Base-by-base conservation (phyloP, 257 asterid genomes). In the Agastache rugosa region DNA sequence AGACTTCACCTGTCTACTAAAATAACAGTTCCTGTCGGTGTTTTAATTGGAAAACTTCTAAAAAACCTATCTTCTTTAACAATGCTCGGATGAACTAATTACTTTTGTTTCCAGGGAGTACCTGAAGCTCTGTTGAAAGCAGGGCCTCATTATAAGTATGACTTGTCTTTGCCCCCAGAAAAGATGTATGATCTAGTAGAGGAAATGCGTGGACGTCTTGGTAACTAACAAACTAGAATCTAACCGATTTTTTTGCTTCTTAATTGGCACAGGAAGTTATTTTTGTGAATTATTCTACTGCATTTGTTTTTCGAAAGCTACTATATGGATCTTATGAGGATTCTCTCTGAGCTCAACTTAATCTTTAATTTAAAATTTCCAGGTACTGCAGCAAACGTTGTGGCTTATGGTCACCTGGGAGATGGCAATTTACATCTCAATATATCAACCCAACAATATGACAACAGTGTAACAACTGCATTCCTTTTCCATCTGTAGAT, bases 101-200 rank as follows among this genome's bases (percentile, higher is more conserved):
- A 75, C 60, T 56, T 53, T 75, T 74, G 79, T 42, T 58, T 72
- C 65, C 85, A 94, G 97, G 99, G 99, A 70, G 45, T 94, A 75
- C 84, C 99, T 63, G 99, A 94, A 88, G 99, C 99, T 75, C 77
- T 94, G 81, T 83, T 90, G 97, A 94, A 90, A 85, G 97, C 93
- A 12, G 99, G 99, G 67, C 97, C 95, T 41, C 92, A 84, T 19
- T 94, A 87, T 85, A 94, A 94, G 81, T 94, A 94, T 63, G 99
- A 94, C 84, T 78, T 92, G 78, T 94, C 99, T 37, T 79, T 94
- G 64, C 99, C 99, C 63, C 85, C 85, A 58, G 96, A 83, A 67
- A 90, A 89, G 85, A 86, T 94, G 89, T 92, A 94, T 64, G 96
- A 85, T 67, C 91, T 94, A 76, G 97, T 94, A 62, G 90, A 80